Conservation (phyloP, 495 filamentous ascomycete genomes). For the Neurospora discreta region DNA sequence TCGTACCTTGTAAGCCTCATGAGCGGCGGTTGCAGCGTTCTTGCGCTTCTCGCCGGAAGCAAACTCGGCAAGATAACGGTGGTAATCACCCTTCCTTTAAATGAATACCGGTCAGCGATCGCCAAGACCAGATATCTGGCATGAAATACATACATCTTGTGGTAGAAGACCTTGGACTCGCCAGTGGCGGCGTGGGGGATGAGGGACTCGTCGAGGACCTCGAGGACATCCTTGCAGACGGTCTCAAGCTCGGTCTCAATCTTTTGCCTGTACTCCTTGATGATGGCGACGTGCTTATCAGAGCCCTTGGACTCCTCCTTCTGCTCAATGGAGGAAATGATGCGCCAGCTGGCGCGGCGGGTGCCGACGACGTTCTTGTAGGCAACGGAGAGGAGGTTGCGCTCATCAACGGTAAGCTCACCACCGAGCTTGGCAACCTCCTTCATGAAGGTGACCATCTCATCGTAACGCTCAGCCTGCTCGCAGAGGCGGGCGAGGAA, state of each 20-base stretch:
- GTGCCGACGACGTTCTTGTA: slow-evolving; percentile 99
- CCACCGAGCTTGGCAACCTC: slow-evolving; percentile 99
- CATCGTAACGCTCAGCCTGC: slow-evolving; percentile 99
- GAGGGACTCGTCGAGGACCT: slow-evolving; percentile 87
- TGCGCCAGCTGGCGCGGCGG: slow-evolving; percentile 97
- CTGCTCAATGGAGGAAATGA: slow-evolving; percentile 99
- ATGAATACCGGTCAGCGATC: background rate
- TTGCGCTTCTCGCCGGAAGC: slow-evolving; percentile 98
- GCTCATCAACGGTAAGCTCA: slow-evolving; percentile 94
- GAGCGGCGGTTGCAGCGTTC: slow-evolving; percentile 86
- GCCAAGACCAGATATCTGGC: background rate
- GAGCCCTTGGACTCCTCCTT: slow-evolving; percentile 99
- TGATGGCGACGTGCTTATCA: slow-evolving; percentile 91
- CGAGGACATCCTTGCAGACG: slow-evolving; percentile 96
- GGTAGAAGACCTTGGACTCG: slow-evolving; percentile 99
- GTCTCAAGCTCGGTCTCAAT: slow-evolving; percentile 96
- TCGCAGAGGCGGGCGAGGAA: slow-evolving; percentile 99
- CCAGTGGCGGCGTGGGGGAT: slow-evolving; percentile 97
- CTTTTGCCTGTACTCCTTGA: slow-evolving; percentile 97
- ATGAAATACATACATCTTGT: slow-evolving; percentile 82
- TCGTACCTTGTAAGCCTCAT: slow-evolving; percentile 96
- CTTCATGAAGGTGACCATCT: slow-evolving; percentile 99
- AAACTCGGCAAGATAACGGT: slow-evolving; percentile 98
- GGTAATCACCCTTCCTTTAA: slow-evolving; percentile 97
- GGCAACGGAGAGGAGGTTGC: slow-evolving; percentile 95